A percentile compares a stretch with the other conserved stretches of the same genome.
phyloP scores from a whole-genome alignment of 805 yeast genomes.

The Starmerella scarabaei region DNA sequence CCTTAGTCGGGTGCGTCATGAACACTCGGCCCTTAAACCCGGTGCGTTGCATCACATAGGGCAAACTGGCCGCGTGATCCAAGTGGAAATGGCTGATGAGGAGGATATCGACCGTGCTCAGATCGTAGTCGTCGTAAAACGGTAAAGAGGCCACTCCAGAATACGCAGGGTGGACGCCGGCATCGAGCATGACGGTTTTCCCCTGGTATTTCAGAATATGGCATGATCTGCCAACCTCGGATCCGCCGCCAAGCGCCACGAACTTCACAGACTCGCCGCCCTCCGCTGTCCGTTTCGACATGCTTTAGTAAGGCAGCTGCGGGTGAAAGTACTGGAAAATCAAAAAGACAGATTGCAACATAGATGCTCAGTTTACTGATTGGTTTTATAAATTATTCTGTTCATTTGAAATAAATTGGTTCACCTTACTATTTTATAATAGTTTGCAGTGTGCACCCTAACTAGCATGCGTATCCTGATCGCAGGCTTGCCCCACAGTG shows the following conservation, averaged over 20 bases:
- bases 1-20: conserved; percentile 99
- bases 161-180: conserved; percentile 95
- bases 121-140: conserved; percentile 87
- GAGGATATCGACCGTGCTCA: conserved; percentile 72
- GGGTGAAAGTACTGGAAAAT: too few relatives aligned
- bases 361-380: too few relatives aligned
- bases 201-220: conserved; percentile 87
- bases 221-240: conserved; percentile 94
- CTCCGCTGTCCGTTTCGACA: conserved; percentile 21
- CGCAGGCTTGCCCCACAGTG: conserved; percentile 27
- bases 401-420: too few relatives aligned
- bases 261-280: conserved; percentile 43
- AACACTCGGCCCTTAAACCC: conserved; percentile 89
- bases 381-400: too few relatives aligned
- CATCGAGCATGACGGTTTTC: conserved; percentile 91
- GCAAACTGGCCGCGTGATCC: conserved; percentile 96
- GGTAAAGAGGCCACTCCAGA: conserved; percentile 86
- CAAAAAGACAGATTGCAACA: too few relatives aligned
- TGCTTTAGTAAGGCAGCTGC: conserved; percentile 1
- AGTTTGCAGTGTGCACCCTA: too few relatives aligned
- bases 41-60: conserved; percentile 96
- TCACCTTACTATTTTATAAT: too few relatives aligned
- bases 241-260: conserved; percentile 93
- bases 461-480: conserved; percentile 23
- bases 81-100: conserved; percentile 90